Evolutionary conservation across 169 alveolate genomes (phyloP), one percentile per base, ranked within the genome.

Genomic region (Cystoisospora suis): DNA sequence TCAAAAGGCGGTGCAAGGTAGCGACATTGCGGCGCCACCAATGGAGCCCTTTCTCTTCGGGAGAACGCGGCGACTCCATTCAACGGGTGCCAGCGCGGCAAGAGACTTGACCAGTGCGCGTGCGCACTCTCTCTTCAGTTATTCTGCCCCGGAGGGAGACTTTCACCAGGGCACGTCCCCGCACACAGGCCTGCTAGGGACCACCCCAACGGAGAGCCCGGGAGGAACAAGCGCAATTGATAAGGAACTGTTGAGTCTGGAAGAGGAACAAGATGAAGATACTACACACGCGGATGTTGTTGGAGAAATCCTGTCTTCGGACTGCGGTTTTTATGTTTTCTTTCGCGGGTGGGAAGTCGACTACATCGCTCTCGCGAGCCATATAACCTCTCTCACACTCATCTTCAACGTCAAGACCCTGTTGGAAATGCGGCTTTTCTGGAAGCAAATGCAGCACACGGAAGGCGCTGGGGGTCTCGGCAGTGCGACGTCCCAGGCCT

Each of bases 361-460:
- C 72, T 88, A 87, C 70, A 44, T 36, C 27, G 47, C 77, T 38
- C 42, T 58, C 15, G 70, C 93, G 32, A 79, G 46, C 77, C 87
- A 90, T 15, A 90, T 93, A 5, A 65, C 72, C 23, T 81, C 86
- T 34, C 86, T 93, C 34, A 36, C 94, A n/a, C 40, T 93, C 53
- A 23, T 93, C 32, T 93, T 77, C 83, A 93, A 93, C 42, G 81
- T 93, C 58, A 93, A 93, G 46, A 90, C 95, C 20, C 40, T 93
- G 17, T 49, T 93, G 6, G 95, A 93, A 80, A 79, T 93, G 72
- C 89, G 93, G 0, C 40, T 93, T 27, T 90, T 93, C 56, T 93
- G 92, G 89, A 20, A 46, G 6, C 95, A 93, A 49, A 93, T 93
- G 75, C 38, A 72, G 56, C 53, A 72, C 56, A 72, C 83, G 32